Conservation (phyloP, 1,284 basidiomycete genomes). For the Boletus holoroseus region DNA sequence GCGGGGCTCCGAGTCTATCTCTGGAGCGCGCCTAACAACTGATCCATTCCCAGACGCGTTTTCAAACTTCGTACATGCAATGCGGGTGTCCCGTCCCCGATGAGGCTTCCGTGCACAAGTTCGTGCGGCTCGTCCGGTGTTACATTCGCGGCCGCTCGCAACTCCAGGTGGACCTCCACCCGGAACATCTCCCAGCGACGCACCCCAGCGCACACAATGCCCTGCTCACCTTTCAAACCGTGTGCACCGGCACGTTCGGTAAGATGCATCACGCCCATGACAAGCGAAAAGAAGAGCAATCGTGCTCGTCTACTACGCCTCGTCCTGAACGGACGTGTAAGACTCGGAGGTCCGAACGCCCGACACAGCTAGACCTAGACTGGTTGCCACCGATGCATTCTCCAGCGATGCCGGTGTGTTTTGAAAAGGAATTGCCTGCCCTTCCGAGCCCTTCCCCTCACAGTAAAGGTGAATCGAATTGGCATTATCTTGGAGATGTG, state of each 20-base stretch:
- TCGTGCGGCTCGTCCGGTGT: conserved; percentile 28
- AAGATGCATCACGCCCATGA: conserved; percentile 5
- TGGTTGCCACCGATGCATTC: background rate
- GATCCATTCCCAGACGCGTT: conserved; percentile 32
- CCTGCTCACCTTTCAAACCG: conserved; percentile 21
- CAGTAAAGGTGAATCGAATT: background rate
- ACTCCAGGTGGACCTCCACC: conserved; percentile 25
- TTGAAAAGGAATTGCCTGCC: background rate
- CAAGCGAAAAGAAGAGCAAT: conserved; percentile 1
- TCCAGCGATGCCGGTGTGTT: background rate
- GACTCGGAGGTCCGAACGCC: background rate
- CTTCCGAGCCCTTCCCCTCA: background rate
- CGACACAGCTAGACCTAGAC: background rate
- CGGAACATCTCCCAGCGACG: conserved; percentile 34
- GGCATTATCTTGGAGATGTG: background rate
- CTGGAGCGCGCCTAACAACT: background rate
- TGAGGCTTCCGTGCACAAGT: conserved; percentile 27
- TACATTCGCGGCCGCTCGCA: conserved; percentile 16
- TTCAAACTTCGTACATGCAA: conserved; percentile 39
- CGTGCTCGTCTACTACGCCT: background rate
- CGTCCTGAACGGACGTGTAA: background rate
- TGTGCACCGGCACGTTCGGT: conserved; percentile 14
- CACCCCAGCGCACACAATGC: conserved; percentile 39
- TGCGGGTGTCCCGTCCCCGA: conserved; percentile 44
- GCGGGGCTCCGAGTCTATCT: background rate